Evolutionary conservation across 169 alveolate species (phyloP).

Genomic region (Plasmodium ovale): DNA sequence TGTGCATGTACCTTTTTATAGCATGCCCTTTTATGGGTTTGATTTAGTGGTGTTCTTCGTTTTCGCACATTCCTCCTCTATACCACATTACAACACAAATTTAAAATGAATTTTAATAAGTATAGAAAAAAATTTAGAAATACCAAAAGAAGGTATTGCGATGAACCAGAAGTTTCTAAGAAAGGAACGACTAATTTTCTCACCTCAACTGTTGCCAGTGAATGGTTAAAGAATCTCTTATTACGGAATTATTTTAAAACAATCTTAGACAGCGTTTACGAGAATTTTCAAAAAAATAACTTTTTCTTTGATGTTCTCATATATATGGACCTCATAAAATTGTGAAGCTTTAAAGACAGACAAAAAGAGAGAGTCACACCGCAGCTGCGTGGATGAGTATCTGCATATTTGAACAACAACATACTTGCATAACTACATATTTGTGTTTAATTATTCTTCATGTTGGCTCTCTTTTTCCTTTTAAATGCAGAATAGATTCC

Average conservation of each 20-base stretch:
- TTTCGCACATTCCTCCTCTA: background rate
- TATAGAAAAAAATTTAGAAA: conserved; percentile 47
- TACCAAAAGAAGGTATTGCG: conserved; percentile 67
- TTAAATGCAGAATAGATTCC: conserved; percentile 54
- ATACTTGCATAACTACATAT: background rate
- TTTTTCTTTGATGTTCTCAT: conserved; percentile 53
- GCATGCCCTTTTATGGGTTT: background rate
- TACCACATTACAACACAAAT: background rate
- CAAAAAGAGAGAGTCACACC: too few relatives aligned
- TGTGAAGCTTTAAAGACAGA: conserved; percentile 18
- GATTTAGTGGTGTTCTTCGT: background rate
- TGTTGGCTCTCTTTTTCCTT: background rate
- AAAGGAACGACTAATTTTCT: background rate
- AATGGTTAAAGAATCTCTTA: conserved; percentile 31
- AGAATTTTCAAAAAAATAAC: conserved; percentile 46
- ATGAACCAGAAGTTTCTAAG: background rate
- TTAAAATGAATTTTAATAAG: conserved; percentile 28
- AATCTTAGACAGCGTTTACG: conserved; percentile 29
- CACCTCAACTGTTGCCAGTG: background rate
- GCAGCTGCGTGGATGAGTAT: too few relatives aligned
- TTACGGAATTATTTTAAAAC: conserved; percentile 49
- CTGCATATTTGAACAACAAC: too few relatives aligned
- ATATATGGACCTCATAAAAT: conserved; percentile 61
- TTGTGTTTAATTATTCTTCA: background rate
- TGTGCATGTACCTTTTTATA: background rate